These are phyloP conservation scores for Cicer bijugum DNA, from an alignment of 306 rosid genomes.

Conservation along the genomic window DNA sequence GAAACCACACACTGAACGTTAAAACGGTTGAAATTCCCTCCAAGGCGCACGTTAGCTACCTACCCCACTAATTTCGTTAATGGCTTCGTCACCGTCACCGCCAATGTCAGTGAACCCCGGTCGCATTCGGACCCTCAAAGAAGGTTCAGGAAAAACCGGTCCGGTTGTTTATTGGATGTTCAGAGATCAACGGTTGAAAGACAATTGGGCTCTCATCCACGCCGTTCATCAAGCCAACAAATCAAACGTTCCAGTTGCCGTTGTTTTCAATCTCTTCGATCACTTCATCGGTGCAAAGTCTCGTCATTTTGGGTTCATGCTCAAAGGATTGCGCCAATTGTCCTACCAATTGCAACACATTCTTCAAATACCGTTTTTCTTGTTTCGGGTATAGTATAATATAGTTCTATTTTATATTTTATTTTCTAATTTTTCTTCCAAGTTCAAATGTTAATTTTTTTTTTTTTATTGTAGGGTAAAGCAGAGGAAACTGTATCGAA, in stretches of 20 bases:
- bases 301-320: conserved; percentile 91
- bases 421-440: neutral
- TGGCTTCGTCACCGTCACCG: conserved; percentile 53
- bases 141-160: conserved; percentile 53
- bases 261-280: conserved; percentile 85
- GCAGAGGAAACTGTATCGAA: conserved; percentile 78
- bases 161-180: conserved; percentile 98
- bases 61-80: conserved; percentile 6
- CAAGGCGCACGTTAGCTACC: conserved; percentile 42
- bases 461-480: conserved; percentile 62
- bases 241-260: conserved; percentile 71
- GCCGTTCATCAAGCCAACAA: conserved; percentile 77
- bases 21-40: conserved; percentile 60
- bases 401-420: neutral
- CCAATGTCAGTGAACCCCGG: conserved; percentile 51
- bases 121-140: conserved; percentile 66
- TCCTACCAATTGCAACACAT: conserved; percentile 52
- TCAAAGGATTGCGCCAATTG: conserved; percentile 71
- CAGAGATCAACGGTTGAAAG: conserved; percentile 83
- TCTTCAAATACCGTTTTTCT: conserved; percentile 73
- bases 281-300: conserved; percentile 82
- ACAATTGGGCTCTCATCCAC: conserved; percentile 93
- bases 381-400: conserved; percentile 60
- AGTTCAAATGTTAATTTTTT: neutral
- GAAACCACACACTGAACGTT: conserved; percentile 54